Evolutionary conservation across 345 rosid species (phyloP), one percentile per base, ranked within the genome.

Genomic region (Arabidopsis thaliana): DNA sequence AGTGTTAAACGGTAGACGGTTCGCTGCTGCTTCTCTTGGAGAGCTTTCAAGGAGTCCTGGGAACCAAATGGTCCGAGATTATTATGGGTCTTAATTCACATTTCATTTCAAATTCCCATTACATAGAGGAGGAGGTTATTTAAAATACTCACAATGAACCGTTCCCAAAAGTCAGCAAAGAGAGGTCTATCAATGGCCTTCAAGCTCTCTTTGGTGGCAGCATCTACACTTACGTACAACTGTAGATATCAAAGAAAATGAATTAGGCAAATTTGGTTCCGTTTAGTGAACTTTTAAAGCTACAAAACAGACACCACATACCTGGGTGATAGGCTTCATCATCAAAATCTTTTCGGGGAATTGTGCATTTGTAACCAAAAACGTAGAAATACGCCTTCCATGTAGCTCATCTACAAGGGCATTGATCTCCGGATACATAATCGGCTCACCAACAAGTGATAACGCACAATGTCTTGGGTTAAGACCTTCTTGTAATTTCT

Each of bases 151-250:
- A 92, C 99, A 67, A 88, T 83, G 66, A 95, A 90, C 7, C 98
- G 86, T 83, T 95, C 98, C 99, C 99, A 95, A 63, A 92, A 92
- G 85, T 92, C 98, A 7, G 96, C 97, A 80, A 95, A 95, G 65
- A 95, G 88, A 48, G 98, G 99, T 63, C 99, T 82, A 73, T 92
- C 98, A 70, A 95, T 90, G 73, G 98, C 96, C 84, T 95, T 95
- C 84, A 95, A 76, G 85, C 90, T 92, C 66, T 92, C 97, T 83
- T 87, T 95, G 49, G 99, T 95, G 68, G 99, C 97, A 50, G 97
- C 97, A 83, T 95, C 99, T 41, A 95, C 97, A 81, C 99, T 95
- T 46, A 92, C 99, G 74, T 95, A 95, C 78, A 95, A 84, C 99
- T 95, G 87, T 80, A 82, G 13, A 67, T 24, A 36, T 57, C 80